phyloP scores from a whole-genome alignment of 257 asterid genomes.

The Echites panduratus region DNA sequence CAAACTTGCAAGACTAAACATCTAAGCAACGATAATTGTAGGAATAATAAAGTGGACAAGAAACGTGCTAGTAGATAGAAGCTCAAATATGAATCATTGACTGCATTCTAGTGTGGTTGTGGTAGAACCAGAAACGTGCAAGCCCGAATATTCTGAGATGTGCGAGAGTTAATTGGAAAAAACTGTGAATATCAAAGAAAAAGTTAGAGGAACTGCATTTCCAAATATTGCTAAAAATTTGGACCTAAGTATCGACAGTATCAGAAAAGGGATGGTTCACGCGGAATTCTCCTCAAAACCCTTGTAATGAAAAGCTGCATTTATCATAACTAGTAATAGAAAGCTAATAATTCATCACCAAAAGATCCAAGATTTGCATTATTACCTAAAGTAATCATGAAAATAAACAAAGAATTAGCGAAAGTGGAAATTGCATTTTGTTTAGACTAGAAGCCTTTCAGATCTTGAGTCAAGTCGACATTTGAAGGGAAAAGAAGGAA shows the following conservation, averaged over 20 bases:
- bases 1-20: neutral
- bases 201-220: neutral
- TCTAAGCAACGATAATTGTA: neutral
- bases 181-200: neutral
- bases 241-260: neutral
- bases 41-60: neutral
- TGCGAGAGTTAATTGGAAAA: too few species aligned
- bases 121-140: neutral
- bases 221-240: neutral
- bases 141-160: neutral
- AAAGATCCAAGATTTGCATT: neutral
- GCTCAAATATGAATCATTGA: neutral
- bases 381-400: neutral
- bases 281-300: neutral
- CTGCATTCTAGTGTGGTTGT: neutral
- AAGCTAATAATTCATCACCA: neutral
- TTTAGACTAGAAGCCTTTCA: neutral
- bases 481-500: conserved; percentile 3
- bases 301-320: neutral
- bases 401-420: neutral
- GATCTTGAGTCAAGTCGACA: conserved; percentile 10
- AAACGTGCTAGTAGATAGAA: neutral
- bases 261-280: neutral
- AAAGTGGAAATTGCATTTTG: neutral
- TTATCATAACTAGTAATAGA: neutral